Evolutionary conservation across 495 filamentous ascomycete species (phyloP), one percentile per base, ranked within the genome.

Genomic region (Penicillium desertorum): DNA sequence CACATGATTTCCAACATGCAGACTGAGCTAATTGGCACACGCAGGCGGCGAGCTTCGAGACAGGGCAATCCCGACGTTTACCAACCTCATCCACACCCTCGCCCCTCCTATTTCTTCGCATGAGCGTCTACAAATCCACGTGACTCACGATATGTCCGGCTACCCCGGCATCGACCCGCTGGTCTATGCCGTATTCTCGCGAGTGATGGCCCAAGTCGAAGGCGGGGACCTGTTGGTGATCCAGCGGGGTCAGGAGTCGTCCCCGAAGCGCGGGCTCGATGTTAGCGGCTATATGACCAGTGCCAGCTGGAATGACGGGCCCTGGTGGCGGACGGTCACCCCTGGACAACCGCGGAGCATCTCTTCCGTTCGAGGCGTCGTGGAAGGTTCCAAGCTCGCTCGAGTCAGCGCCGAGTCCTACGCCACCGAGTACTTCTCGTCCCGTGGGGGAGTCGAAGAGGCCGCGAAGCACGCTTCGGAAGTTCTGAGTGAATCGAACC

Each of bases 171-270:
- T 99, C 57, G 92, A 98, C 71, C 92, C 92, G 11, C 83, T 97
- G 27, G 90, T 98, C 66, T 92, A 96, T 72, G 81, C 81, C 32
- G 91, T 94, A 61, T 99, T 99, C 78, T 91, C 89, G 53, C 87
- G 92, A 50, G 93, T 99, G 44, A 99, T 99, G 94, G 80, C 92
- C 30, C 94, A 99, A 73, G 94, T 99, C 52, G 94, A 99, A 74
- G 94, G 94, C 54, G 94, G 94, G 22, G 94, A 98, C 68, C 83
- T 99, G n/a, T 78, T 98, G 36, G 95, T 99, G 56, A 86, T 98
- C 64, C 94, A 98, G 74, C 86, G 91, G 2, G 94, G 94, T 3
- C 89, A 90, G 57, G 90, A 95, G 68, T 91, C 87, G 25, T 83
- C 86, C 5, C 86, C 85, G 10, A 88, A 86, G 51, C 81, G 86